Conservation (phyloP, 441 rosid genomes). For the Jatropha podagrica region DNA sequence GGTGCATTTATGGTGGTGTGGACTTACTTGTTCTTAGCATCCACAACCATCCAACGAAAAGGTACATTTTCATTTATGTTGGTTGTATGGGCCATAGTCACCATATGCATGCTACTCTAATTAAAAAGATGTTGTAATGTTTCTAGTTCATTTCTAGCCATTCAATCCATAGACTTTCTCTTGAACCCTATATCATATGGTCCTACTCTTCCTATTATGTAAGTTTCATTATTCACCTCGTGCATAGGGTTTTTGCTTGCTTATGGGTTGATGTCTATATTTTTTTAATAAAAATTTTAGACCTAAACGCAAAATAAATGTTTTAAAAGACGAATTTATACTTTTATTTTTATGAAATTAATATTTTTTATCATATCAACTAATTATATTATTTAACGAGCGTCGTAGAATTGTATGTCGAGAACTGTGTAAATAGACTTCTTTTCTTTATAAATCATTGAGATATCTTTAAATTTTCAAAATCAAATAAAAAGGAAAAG, state of each 20-base stretch:
- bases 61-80: constrained; percentile 19
- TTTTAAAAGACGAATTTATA: too few relatives aligned
- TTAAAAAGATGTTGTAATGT: constrained; percentile 15
- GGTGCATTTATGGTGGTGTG: constrained; percentile 44
- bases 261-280: too few relatives aligned
- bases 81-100: neutral
- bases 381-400: neutral
- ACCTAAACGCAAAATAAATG: too few relatives aligned
- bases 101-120: neutral
- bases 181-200: constrained; percentile 11
- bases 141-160: neutral
- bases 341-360: too few relatives aligned
- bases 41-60: constrained; percentile 30
- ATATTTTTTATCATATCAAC: too few relatives aligned
- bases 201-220: neutral
- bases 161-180: neutral
- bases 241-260: neutral
- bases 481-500: too few relatives aligned
- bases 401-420: neutral
- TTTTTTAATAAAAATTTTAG: too few relatives aligned
- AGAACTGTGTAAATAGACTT: too few relatives aligned
- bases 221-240: neutral
- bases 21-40: constrained; percentile 34
- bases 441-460: neutral
- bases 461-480: neutral